These are phyloP conservation scores for Psilocybe cyanescens DNA, from an alignment of 768 basidiomycete species.

Conservation along the genomic window DNA sequence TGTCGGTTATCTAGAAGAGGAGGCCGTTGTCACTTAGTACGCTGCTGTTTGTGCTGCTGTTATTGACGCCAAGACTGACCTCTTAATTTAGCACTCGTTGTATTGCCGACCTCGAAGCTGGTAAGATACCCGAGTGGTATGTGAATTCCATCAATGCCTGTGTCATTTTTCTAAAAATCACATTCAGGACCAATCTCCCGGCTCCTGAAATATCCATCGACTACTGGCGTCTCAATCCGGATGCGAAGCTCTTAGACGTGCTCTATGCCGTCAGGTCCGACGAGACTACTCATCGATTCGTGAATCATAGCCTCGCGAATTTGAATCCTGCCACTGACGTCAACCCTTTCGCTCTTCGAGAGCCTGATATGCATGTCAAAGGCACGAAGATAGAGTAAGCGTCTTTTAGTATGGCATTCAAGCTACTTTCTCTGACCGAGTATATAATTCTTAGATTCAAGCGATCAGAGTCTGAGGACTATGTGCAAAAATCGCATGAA, in stretches of 20 bases:
- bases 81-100: constrained; percentile 63
- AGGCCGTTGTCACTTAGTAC: constrained; percentile 88
- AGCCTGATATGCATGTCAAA: constrained; percentile 86
- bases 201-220: constrained; percentile 93
- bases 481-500: constrained; percentile 63
- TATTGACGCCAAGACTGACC: not conserved
- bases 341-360: constrained; percentile 88
- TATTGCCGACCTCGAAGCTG: constrained; percentile 82
- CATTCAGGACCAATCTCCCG: constrained; percentile 60
- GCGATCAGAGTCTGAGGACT: constrained; percentile 66
- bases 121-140: constrained; percentile 81
- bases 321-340: constrained; percentile 76
- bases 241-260: constrained; percentile 85
- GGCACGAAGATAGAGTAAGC: constrained; percentile 77
- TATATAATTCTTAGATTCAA: constrained; percentile 53
- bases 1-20: constrained; percentile 92
- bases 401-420: not conserved
- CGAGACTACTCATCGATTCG: constrained; percentile 92
- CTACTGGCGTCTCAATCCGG: constrained; percentile 82
- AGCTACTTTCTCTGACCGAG: constrained; percentile 10
- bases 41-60: constrained; percentile 2
- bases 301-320: constrained; percentile 95
- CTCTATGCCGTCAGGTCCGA: constrained; percentile 93
- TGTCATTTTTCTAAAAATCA: constrained; percentile 1
- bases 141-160: constrained; percentile 14